Base-by-base conservation (phyloP, 495 filamentous ascomycete species). In the Aspergillus coremiiformis region DNA sequence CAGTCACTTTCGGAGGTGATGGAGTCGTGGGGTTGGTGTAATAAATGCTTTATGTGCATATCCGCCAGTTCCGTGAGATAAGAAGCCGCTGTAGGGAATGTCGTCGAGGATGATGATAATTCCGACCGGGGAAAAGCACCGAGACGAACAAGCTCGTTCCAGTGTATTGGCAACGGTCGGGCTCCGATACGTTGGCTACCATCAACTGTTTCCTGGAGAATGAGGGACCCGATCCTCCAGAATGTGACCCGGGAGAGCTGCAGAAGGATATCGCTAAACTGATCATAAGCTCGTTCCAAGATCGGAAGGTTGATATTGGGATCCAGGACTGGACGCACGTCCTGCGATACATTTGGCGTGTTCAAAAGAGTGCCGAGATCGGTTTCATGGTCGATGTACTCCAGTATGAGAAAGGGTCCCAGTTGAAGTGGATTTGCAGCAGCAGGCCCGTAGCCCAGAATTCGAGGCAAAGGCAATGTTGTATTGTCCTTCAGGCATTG, bases 11-110 rank as follows among this genome's bases (percentile, higher is more conserved):
- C 67, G 0, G 63, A 57, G 41, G 53, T 41, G 11, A 70, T 60
- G 9, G 63, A 47, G 37, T 75, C 66, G 47, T 74, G 71, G 30
- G 66, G 64, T 53, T 74, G 72, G 44, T 67, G 61, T 12, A 58
- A 27, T 7, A 75, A 64, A 23, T 69, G 64, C 39, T 54, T 57
- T 33, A 75, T 44, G 30, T 77, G 69, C 59, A 75, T 68, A 7
- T 73, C 63, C 5, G 69, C 72, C 33, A 75, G 51, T 15, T 65
- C 69, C 8, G 39, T 27, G 50, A 71, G 72, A 61, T 61, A 58
- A 47, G 43, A 58, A 49, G 56, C 69, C 60, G 41, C 69, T 33
- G 44, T 70, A 47, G 50, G 59, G 66, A 50, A 75, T 27, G 8
- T 8, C 8, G 4, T 8, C 54, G 24, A 71, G 47, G 35, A 67